phyloP scores from a whole-genome alignment of 2,329 filamentous ascomycete genomes.

The Reticulascus tulasneorum region DNA sequence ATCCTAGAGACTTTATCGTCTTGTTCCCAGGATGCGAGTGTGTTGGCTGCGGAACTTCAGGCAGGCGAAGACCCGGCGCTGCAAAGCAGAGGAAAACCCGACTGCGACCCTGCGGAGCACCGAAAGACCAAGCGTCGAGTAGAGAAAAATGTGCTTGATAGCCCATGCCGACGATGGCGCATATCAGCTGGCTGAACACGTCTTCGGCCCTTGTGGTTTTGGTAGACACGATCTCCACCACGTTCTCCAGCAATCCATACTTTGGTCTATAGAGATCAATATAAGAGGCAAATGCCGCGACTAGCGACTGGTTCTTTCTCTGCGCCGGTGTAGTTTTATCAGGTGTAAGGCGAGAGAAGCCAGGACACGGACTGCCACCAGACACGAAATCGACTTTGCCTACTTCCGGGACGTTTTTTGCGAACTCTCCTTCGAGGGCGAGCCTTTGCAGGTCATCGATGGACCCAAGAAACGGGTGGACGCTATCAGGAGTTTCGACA shows the following conservation, averaged over 20 bases:
- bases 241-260: constrained; percentile 78
- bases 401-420: constrained; percentile 46
- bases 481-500: constrained; percentile 27
- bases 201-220: constrained; percentile 49
- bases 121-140: constrained; percentile 66
- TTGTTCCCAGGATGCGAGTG: constrained; percentile 49
- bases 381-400: constrained; percentile 66
- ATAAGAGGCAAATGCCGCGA: constrained; percentile 71
- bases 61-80: constrained; percentile 58
- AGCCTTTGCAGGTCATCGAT: constrained; percentile 63
- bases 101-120: constrained; percentile 61
- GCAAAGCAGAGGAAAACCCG: constrained; percentile 70
- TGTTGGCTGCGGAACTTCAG: constrained; percentile 53
- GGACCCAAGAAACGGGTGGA: constrained; percentile 63
- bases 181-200: constrained; percentile 69
- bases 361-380: constrained; percentile 74
- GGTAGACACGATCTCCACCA: constrained; percentile 57
- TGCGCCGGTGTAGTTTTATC: constrained; percentile 52
- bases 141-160: constrained; percentile 70
- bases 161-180: constrained; percentile 68
- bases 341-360: constrained; percentile 63
- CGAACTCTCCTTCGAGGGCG: constrained; percentile 49
- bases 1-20: constrained; percentile 43
- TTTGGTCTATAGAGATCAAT: constrained; percentile 71
- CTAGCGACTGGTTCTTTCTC: constrained; percentile 68